These are phyloP conservation scores for Sporothrix euskadiensis DNA, from an alignment of 2,329 filamentous ascomycete species.

Conservation along the genomic window DNA sequence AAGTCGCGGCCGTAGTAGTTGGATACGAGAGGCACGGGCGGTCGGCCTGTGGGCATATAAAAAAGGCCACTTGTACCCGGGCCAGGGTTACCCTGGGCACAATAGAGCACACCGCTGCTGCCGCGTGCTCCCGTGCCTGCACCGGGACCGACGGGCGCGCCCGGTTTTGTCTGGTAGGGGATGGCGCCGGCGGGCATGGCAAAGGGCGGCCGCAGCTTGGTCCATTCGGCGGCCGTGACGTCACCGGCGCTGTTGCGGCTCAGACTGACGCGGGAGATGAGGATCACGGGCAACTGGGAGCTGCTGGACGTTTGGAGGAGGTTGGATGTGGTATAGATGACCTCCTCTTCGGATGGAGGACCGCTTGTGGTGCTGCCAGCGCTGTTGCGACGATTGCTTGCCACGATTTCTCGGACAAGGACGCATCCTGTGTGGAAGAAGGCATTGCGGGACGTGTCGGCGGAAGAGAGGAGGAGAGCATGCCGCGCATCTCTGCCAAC, in stretches of 20 bases:
- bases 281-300: constrained; percentile 45
- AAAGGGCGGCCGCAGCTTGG: constrained; percentile 49
- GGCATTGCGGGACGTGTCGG: constrained; percentile 44
- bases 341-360: constrained; percentile 36
- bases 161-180: constrained; percentile 44
- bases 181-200: constrained; percentile 63
- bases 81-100: constrained; percentile 34
- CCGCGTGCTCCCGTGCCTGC: background rate
- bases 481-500: constrained; percentile 41
- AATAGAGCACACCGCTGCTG: constrained; percentile 43
- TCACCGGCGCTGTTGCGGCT: constrained; percentile 34
- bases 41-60: constrained; percentile 40
- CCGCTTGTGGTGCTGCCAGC: background rate
- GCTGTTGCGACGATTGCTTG: background rate
- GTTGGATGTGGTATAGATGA: constrained; percentile 50
- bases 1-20: constrained; percentile 49
- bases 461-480: constrained; percentile 47
- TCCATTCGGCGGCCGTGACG: constrained; percentile 42
- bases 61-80: constrained; percentile 42
- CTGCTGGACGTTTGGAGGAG: constrained; percentile 44
- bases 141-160: background rate
- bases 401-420: constrained; percentile 39
- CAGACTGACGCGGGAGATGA: constrained; percentile 49
- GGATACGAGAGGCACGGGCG: constrained; percentile 43
- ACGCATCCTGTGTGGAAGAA: constrained; percentile 51